Evolutionary conservation across 2,329 filamentous ascomycete genomes (phyloP), one percentile per base, ranked within the genome.

Genomic region (Ramularia collo-cygni): DNA sequence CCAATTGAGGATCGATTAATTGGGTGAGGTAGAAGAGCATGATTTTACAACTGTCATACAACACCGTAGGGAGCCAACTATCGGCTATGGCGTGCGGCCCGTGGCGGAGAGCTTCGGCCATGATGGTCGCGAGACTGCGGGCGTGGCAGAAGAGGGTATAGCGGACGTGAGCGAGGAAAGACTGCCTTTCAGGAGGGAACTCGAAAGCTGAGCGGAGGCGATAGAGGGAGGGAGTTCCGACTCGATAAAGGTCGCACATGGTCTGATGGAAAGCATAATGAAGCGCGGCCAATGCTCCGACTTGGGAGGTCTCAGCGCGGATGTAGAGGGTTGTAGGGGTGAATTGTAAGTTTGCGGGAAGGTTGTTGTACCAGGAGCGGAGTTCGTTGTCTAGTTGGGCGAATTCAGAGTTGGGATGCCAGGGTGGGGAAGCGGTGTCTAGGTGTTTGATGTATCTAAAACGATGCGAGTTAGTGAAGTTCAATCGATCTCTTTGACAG

Each of bases 391-490:
- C 49, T 3, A 53, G 44, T 18, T 52, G 48, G n/a, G 48, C 47
- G 14, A 53, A 53, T 29, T 53, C 51, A 2, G 48, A 52, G 28
- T 52, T 41, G 1, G 47, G 44, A 13, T 47, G 40, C 51, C 51
- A 53, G 12, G 51, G 51, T 40, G 43, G 38, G 15, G 48, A 47
- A 3, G 48, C 46, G 7, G 39, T 45, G 29, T 53, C 48, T 8
- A 53, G 42, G 21, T 53, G 51, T 28, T 53, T 53, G 29, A 53
- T 48, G 31, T 52, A 52, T 38, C 45, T 48, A n/a, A n/a, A n/a
- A n/a, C n/a, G n/a, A 28, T 8, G 13, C 5, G 13, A 21, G 8
- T 6, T n/a, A n/a, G n/a, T n/a, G n/a, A n/a, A n/a, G n/a, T n/a
- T n/a, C n/a, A n/a, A n/a, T n/a, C n/a, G n/a, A n/a, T n/a, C n/a